Conservation (phyloP, 2,329 filamentous ascomycete genomes). For the Penicillium expansum region DNA sequence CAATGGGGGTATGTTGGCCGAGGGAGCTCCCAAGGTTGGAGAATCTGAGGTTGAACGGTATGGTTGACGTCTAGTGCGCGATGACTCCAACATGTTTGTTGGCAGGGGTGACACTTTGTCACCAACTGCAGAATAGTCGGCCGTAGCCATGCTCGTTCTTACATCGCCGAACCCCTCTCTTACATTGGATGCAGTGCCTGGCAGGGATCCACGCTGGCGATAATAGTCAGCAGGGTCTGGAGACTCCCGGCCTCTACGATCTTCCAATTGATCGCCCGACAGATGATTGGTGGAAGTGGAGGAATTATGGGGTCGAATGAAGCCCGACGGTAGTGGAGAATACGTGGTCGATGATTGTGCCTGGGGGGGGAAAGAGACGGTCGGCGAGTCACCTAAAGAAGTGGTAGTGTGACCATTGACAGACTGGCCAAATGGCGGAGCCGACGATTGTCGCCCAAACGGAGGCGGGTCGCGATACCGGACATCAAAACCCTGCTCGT, state of each 20-base stretch:
- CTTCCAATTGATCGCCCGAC: constrained; percentile 14
- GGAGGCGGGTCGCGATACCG: constrained; percentile 30
- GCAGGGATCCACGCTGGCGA: constrained; percentile 41
- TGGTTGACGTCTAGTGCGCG: constrained; percentile 24
- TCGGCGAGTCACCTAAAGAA: constrained; percentile 31
- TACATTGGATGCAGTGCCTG: constrained; percentile 28
- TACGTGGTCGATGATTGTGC: constrained; percentile 28
- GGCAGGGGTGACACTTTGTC: constrained; percentile 28
- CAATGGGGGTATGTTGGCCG: constrained; percentile 14
- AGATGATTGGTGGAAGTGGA: constrained; percentile 22
- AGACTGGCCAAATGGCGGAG: constrained; percentile 19
- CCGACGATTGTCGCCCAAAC: constrained; percentile 34
- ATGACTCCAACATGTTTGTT: constrained; percentile 24
- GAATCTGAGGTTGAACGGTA: constrained; percentile 36
- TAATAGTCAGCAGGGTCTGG: constrained; percentile 54
- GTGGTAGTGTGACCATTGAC: constrained; percentile 6
- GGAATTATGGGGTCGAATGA: constrained; percentile 14
- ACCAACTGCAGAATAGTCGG: constrained; percentile 15
- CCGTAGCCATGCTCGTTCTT: constrained; percentile 21
- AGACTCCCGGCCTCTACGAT: constrained; percentile 25
- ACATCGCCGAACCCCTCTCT: constrained; percentile 18
- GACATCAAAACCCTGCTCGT: constrained; percentile 40
- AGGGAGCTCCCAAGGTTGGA: constrained; percentile 19
- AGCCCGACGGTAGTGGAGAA: constrained; percentile 22
- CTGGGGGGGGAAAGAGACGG: constrained; percentile 24